Conservation (phyloP, 1,139 yeast genomes). For the Candida tropicalis region DNA sequence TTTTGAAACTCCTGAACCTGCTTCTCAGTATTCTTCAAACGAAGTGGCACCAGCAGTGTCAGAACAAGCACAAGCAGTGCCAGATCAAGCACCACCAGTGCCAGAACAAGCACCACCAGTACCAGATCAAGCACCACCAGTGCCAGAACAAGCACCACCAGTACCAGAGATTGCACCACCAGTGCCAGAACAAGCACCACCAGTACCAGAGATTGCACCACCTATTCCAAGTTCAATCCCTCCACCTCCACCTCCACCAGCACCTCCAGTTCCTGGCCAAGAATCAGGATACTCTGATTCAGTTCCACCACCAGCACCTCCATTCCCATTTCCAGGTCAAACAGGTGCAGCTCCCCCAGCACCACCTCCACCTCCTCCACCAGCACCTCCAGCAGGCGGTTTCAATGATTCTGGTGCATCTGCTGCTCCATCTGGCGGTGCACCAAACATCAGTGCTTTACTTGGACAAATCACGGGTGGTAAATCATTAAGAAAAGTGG, state of each 20-base stretch:
- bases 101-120: constrained; percentile 4
- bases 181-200: constrained; percentile 6
- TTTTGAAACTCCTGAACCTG: constrained; percentile 14
- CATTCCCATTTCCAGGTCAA: constrained; percentile 19
- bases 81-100: not conserved
- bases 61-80: constrained; percentile 5
- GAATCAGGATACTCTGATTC: constrained; percentile 16
- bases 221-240: constrained; percentile 17
- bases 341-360: constrained; percentile 17
- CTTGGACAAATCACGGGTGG: constrained; percentile 63
- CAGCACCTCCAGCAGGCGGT: constrained; percentile 24
- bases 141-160: not conserved
- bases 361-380: constrained; percentile 20
- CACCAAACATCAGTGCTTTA: constrained; percentile 47
- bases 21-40: not conserved
- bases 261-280: constrained; percentile 16
- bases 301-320: constrained; percentile 18
- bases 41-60: not conserved
- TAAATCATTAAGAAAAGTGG: constrained; percentile 49
- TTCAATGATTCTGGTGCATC: constrained; percentile 21
- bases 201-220: constrained; percentile 6
- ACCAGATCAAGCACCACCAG: constrained; percentile 11
- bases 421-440: constrained; percentile 26
- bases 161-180: constrained; percentile 1
- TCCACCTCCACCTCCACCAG: constrained; percentile 17